Percentiles rank a stretch among this genome's conserved stretches.
Evolutionary conservation across 345 rosid genomes (phyloP).

Genomic region (Gossypioides kirkii): DNA sequence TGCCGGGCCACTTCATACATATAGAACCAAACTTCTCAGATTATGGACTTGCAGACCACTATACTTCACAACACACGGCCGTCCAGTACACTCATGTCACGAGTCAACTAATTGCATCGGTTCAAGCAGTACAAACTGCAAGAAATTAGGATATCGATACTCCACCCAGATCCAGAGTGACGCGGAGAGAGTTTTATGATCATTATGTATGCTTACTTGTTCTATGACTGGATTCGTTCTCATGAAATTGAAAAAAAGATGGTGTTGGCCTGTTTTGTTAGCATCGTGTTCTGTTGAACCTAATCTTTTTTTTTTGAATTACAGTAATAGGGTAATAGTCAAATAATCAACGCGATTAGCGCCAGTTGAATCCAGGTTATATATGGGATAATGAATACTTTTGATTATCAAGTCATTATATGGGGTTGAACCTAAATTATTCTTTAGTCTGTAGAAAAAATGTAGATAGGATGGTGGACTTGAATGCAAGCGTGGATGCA

Average conservation of each 20-base stretch:
- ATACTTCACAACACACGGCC: constrained; percentile 77
- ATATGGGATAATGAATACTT: too few species aligned
- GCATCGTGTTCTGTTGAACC: neutral
- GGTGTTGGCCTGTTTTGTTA: neutral
- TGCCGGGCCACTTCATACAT: constrained; percentile 70
- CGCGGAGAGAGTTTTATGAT: neutral
- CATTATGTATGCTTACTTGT: neutral
- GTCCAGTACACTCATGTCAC: constrained; percentile 68
- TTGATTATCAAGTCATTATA: too few species aligned
- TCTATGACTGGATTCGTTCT: neutral
- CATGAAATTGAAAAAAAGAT: neutral
- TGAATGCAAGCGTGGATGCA: neutral
- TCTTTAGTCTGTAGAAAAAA: neutral
- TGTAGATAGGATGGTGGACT: neutral
- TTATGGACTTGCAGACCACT: constrained; percentile 66
- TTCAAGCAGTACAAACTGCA: constrained; percentile 46
- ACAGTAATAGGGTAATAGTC: too few species aligned
- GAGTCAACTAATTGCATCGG: constrained; percentile 82
- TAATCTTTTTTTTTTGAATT: too few species aligned
- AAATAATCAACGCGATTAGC: too few species aligned
- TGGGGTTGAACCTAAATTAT: too few species aligned
- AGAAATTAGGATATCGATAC: constrained; percentile 29
- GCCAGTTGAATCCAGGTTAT: too few species aligned
- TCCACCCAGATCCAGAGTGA: too few species aligned
- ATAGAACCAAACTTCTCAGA: constrained; percentile 62